These are phyloP conservation scores for Petunia hybrid DNA, from an alignment of 305 asterid species.

Conservation along the genomic window DNA sequence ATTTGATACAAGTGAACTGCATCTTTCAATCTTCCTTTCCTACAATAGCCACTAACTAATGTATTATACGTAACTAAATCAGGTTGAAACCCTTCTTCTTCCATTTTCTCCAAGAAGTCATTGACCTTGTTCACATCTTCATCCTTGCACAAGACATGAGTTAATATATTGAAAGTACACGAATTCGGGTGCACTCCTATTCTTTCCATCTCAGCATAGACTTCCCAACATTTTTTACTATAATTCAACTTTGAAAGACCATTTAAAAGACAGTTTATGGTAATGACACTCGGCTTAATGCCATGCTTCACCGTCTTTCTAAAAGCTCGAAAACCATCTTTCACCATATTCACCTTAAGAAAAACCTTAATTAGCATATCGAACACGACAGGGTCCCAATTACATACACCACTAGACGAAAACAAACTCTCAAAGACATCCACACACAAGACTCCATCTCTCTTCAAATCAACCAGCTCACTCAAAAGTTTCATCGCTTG, in stretches of 20 bases:
- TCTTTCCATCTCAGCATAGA: slow-evolving; percentile 63
- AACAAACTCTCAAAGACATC: slow-evolving; percentile 59
- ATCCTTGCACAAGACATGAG: slow-evolving; percentile 68
- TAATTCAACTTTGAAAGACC: slow-evolving; percentile 62
- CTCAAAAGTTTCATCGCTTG: slow-evolving; percentile 68
- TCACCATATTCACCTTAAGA: slow-evolving; percentile 61
- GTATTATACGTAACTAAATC: slow-evolving; percentile 79
- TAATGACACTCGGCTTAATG: slow-evolving; percentile 62
- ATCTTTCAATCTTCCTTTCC: slow-evolving; percentile 71
- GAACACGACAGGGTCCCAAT: slow-evolving; percentile 84
- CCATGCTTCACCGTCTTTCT: slow-evolving; percentile 59
- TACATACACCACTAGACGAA: slow-evolving; percentile 57
- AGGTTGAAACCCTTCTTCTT: slow-evolving; percentile 82
- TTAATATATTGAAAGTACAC: slow-evolving; percentile 76
- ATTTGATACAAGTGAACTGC: slow-evolving; percentile 75
- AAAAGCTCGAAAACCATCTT: slow-evolving; percentile 61
- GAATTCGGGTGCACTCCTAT: slow-evolving; percentile 69
- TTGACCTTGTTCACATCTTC: slow-evolving; percentile 71
- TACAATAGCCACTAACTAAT: slow-evolving; percentile 76
- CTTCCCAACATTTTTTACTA: slow-evolving; percentile 70
- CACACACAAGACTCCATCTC: slow-evolving; percentile 31
- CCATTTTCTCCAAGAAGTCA: slow-evolving; percentile 74
- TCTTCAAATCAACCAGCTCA: slow-evolving; percentile 58
- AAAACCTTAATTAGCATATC: slow-evolving; percentile 92
- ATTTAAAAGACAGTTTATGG: slow-evolving; percentile 67